Evolutionary conservation across 1,139 yeast genomes (phyloP), one percentile per base, ranked within the genome.

Genomic region (Debaryomyces robertsiae): DNA sequence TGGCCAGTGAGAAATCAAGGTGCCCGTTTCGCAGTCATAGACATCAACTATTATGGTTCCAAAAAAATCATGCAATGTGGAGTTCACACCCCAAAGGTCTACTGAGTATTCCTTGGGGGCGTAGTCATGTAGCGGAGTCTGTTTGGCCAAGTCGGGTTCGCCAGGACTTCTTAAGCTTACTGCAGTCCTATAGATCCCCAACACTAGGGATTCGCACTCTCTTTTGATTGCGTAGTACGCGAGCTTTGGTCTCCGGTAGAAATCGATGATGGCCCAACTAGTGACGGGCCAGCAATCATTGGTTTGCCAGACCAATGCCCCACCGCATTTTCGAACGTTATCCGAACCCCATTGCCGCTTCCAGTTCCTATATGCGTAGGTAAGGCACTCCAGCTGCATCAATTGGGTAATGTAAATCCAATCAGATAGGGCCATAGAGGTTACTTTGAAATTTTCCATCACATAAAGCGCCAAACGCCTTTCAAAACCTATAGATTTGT

Each of bases 231-330:
- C 67, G 47, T 67, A 75, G 49, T 64, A 75, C 0, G 73, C 71
- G 40, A 75, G 53, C 52, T 75, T 75, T 6, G 76, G 76, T 11
- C 63, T 53, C 17, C 52, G 50, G 42, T 57, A 63, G 51, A 57
- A 70, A 49, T 74, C 80, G 27, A 67, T 56, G 23, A 73, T 55
- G 1, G 78, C 60, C 80, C 80, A 75, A 16, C 72, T 62, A 3
- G 75, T 60, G 6, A 63, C 73, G 3, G 79, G 79, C 77, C 77
- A 74, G 49, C 79, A 75, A 49, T 75, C 80, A 44, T 75, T 73
- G 17, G 71, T 54, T 51, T 74, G 80, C 80, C 80, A 75, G 5
- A 75, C 77, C 27, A 73, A 51, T 2, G 71, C 68, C 0, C 78
- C 78, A 10, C 74, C 74, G 32, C 53, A 50, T 40, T 62, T 58